Evolutionary conservation across 805 yeast genomes (phyloP), one percentile per base, ranked within the genome.

Genomic region (Wickerhamomyces bisporus): DNA sequence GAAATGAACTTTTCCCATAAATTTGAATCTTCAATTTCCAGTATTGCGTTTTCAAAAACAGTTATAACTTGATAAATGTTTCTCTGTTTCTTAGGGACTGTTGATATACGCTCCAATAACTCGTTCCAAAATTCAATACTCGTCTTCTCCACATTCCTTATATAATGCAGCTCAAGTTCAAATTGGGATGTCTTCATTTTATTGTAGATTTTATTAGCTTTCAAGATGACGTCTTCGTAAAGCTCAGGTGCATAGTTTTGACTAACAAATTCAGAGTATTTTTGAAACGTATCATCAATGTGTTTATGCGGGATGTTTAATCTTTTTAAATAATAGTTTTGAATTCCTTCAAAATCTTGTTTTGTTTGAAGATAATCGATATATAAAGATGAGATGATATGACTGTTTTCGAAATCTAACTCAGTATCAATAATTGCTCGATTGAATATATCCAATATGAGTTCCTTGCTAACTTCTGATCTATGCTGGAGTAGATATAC

Each of bases 181-280:
- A 42, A 43, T 14, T 54, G 47, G 27, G 63, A 48, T 11, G 53
- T 44, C 35, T 56, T 59, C 0, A 74, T 62, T 12, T 42, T 38
- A 6, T 53, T 44, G 39, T 62, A 61, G 0, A 62, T 36, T 20
- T 52, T 54, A 31, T 60, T 61, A 1, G 72, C 74, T 0, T 36
- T n/a, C 6, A 46, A 37, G 69, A 77, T 65, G 17, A 55, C 52
- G 0, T 36, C 27, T 1, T 58, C 61, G 42, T 21, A 7, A 7
- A 74, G 73, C 3, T 57, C 33, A 1, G 47, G 47, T 1, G 53
- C 36, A 17, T 45, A 53, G 32, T 59, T 29, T 3, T 39, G 26
- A 1, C 75, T 57, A 2, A 74, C 57, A 37, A 72, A 70, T 1
- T 52, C 19, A 1, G 79, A 74, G 31, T 60, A 65, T 1, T 55